A percentile compares a stretch with the other conserved stretches of the same genome.
These are phyloP conservation scores for Aspergillus viridinutans DNA, from an alignment of 2,329 filamentous ascomycete genomes.

Conservation along the genomic window DNA sequence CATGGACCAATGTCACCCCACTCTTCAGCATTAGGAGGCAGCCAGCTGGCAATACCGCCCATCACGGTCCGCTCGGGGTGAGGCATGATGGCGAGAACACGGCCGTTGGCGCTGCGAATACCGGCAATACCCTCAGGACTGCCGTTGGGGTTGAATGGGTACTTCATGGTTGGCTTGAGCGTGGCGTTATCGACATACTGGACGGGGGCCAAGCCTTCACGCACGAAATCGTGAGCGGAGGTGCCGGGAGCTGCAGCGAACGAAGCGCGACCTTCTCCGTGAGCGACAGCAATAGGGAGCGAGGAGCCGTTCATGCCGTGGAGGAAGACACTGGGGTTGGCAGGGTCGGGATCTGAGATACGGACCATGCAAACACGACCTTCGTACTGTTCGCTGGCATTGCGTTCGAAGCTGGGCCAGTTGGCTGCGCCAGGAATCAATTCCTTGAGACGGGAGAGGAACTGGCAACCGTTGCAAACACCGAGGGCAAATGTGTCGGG, in stretches of 20 bases:
- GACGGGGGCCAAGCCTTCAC: constrained; percentile 67
- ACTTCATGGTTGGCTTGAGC: constrained; percentile 66
- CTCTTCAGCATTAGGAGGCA: constrained; percentile 59
- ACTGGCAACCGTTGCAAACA: constrained; percentile 97
- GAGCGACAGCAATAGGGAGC: constrained; percentile 81
- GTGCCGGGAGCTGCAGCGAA: constrained; percentile 54
- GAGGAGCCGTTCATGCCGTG: constrained; percentile 79
- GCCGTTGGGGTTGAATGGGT: constrained; percentile 88
- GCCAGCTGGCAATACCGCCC: constrained; percentile 71
- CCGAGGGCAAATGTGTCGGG: constrained; percentile 88
- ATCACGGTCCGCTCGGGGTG: constrained; percentile 88
- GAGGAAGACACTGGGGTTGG: constrained; percentile 72
- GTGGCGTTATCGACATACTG: constrained; percentile 82
- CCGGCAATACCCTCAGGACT: constrained; percentile 77
- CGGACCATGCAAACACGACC: constrained; percentile 81
- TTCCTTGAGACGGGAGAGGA: constrained; percentile 76
- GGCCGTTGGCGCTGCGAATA: constrained; percentile 70
- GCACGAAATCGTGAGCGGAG: constrained; percentile 50
- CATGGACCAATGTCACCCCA: constrained; percentile 84
- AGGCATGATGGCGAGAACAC: constrained; percentile 86
- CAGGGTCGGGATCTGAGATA: constrained; percentile 59
- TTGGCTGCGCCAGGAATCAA: constrained; percentile 76
- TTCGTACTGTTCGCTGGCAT: constrained; percentile 85
- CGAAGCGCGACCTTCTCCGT: constrained; percentile 81
- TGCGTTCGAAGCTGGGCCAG: constrained; percentile 86